phyloP scores from a whole-genome alignment of 2,329 filamentous ascomycete species.

The Aspergillus luchuensis region DNA sequence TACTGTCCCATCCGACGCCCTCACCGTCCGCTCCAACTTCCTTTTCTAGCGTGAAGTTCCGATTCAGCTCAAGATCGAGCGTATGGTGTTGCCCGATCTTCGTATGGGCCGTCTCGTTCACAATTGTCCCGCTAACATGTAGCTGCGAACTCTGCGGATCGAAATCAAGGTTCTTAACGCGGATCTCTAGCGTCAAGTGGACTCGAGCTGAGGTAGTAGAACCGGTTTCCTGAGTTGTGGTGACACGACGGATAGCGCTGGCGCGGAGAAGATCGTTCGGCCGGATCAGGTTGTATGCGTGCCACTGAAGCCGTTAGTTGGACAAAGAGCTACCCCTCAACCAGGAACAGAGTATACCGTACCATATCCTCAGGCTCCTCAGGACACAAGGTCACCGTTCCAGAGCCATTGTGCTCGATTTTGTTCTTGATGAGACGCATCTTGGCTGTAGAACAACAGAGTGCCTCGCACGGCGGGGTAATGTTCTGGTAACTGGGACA shows the following conservation, averaged over 20 bases:
- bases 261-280: constrained; percentile 66
- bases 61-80: constrained; percentile 80
- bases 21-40: constrained; percentile 53
- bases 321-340: not conserved
- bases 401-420: constrained; percentile 67
- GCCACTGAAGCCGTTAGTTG: constrained; percentile 57
- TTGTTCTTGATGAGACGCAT: constrained; percentile 70
- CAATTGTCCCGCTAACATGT: constrained; percentile 67
- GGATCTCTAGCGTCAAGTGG: constrained; percentile 65
- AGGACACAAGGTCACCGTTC: constrained; percentile 66
- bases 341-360: constrained; percentile 15
- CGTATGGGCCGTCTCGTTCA: constrained; percentile 67
- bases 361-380: constrained; percentile 78
- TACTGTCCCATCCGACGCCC: constrained; percentile 77
- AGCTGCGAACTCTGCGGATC: constrained; percentile 68
- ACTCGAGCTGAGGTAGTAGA: constrained; percentile 65
- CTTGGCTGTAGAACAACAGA: constrained; percentile 5
- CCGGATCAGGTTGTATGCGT: constrained; percentile 72
- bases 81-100: constrained; percentile 70
- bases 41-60: constrained; percentile 88
- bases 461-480: not conserved
- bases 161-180: constrained; percentile 68
- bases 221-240: constrained; percentile 61
- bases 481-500: too few relatives aligned
- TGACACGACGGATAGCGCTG: constrained; percentile 66